Conservation (phyloP, 192 early-diverging fungal species). For the Kappamyces sp. region DNA sequence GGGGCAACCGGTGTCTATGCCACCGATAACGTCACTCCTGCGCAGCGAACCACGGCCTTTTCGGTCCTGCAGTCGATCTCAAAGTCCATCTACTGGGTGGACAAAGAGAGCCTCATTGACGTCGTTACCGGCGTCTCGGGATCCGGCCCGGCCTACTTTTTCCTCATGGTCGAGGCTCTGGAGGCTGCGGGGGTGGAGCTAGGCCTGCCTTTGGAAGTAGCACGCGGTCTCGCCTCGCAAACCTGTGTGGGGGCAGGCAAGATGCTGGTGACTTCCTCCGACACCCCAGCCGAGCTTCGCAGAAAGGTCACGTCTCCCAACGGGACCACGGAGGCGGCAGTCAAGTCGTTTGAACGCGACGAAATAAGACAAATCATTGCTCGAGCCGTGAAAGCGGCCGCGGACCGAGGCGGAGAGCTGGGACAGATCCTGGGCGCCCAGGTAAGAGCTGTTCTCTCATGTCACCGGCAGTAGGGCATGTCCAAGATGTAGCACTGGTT, state of each 20-base stretch:
- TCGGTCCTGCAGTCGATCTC: constrained; percentile 69
- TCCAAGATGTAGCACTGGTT: no score
- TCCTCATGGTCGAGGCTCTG: constrained; percentile 84
- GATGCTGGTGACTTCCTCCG: constrained; percentile 66
- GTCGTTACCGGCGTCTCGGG: constrained; percentile 85
- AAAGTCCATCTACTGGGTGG: constrained; percentile 78
- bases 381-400: constrained; percentile 61
- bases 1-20: constrained; percentile 86
- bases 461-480: no score
- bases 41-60: constrained; percentile 62
- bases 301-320: constrained; percentile 88
- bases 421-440: constrained; percentile 43
- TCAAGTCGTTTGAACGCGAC: constrained; percentile 65
- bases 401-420: constrained; percentile 59
- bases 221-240: constrained; percentile 76
- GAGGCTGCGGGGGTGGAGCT: constrained; percentile 70
- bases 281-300: constrained; percentile 70
- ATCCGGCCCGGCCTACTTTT: constrained; percentile 95
- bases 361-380: constrained; percentile 46
- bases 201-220: constrained; percentile 68
- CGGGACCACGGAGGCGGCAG: constrained; percentile 87
- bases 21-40: constrained; percentile 43
- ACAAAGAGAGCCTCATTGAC: constrained; percentile 68
- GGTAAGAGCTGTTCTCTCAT: not conserved
- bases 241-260: constrained; percentile 86